These are phyloP conservation scores for Candida ulmi DNA, from an alignment of 805 yeast species.

Conservation along the genomic window DNA sequence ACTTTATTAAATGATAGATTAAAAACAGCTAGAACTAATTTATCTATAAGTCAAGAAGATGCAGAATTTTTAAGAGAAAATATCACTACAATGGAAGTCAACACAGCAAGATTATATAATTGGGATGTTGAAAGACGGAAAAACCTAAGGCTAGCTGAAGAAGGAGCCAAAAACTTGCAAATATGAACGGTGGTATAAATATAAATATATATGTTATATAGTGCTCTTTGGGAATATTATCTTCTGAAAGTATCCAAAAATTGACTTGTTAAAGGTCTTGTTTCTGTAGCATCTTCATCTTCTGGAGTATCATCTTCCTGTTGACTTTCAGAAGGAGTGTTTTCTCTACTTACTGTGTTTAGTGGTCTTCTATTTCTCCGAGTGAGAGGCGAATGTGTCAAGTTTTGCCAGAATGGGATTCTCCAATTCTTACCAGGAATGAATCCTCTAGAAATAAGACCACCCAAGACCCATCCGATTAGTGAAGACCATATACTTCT, in stretches of 20 bases:
- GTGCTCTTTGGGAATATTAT: too few relatives aligned
- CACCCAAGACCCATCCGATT: constrained; percentile 33
- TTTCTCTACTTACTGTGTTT: constrained; percentile 6
- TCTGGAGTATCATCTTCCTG: constrained; percentile 13
- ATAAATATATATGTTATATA: too few relatives aligned
- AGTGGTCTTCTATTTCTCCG: constrained; percentile 3
- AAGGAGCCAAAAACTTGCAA: constrained; percentile 31
- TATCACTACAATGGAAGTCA: constrained; percentile 96
- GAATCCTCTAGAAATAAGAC: constrained; percentile 27
- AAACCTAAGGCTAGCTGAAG: constrained; percentile 36
- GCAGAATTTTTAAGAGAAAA: constrained; percentile 79
- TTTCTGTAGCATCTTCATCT: constrained; percentile 20
- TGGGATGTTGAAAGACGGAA: constrained; percentile 81
- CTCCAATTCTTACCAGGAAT: constrained; percentile 36
- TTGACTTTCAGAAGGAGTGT: constrained; percentile 5
- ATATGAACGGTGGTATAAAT: constrained; percentile 5
- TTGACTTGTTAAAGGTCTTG: constrained; percentile 42
- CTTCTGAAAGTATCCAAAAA: constrained; percentile 40
- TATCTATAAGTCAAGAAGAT: constrained; percentile 69
- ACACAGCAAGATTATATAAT: constrained; percentile 86
- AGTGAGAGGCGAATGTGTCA: constrained; percentile 1
- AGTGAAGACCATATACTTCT: constrained; percentile 22
- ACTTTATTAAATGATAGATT: constrained; percentile 60
- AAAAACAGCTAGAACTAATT: constrained; percentile 52
- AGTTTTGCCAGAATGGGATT: constrained; percentile 24